These are phyloP conservation scores for Cladophialophora exuberans DNA, from an alignment of 2,329 filamentous ascomycete species.

Conservation along the genomic window DNA sequence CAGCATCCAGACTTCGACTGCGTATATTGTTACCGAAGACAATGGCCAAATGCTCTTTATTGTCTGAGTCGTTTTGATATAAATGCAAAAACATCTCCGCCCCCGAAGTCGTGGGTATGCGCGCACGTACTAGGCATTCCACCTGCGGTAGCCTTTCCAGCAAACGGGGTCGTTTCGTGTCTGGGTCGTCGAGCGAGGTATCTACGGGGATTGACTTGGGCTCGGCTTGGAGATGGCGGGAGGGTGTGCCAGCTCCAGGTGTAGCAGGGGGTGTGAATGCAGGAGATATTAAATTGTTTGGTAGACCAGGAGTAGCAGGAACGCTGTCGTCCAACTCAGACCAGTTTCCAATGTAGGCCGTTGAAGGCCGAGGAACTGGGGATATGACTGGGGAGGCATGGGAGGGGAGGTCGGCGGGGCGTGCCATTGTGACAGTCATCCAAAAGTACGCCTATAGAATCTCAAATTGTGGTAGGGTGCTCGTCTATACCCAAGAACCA, in stretches of 20 bases:
- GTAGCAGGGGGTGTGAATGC: conserved; percentile 52
- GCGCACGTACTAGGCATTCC: conserved; percentile 90
- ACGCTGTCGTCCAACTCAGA: conserved; percentile 31
- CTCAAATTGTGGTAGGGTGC: neutral
- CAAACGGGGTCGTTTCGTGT: conserved; percentile 67
- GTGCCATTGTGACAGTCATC: conserved; percentile 24
- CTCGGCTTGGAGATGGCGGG: conserved; percentile 40
- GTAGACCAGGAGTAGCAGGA: conserved; percentile 49
- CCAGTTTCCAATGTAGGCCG: conserved; percentile 33
- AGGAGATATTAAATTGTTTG: conserved; percentile 58
- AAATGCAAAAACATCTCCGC: conserved; percentile 97
- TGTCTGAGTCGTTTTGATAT: conserved; percentile 89
- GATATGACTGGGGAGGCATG: conserved; percentile 56
- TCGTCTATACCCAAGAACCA: conserved; percentile 11
- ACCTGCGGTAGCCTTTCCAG: conserved; percentile 78
- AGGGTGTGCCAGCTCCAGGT: conserved; percentile 37
- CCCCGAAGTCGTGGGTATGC: conserved; percentile 88
- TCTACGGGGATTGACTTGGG: conserved; percentile 50
- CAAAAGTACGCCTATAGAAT: no score
- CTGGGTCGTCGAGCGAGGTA: conserved; percentile 35
- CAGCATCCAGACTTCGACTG: conserved; percentile 60
- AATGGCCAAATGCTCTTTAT: conserved; percentile 95
- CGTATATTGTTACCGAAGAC: conserved; percentile 90
- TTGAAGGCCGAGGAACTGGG: conserved; percentile 40
- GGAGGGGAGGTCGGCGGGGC: conserved; percentile 52